Conservation (phyloP, 306 rosid species). For the barrel medic (Medicago truncatula) region MtrunA17r5.0-ANR NC_053048.1:42559501-42560000, state of each 20-base stretch:
- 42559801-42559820: neutral
- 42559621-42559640: slow-evolving; percentile 58
- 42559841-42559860: neutral
- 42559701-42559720: slow-evolving; percentile 66
- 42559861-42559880: slow-evolving; percentile 16
- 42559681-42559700: slow-evolving; percentile 77
- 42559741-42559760: slow-evolving; percentile 63
- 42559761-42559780: slow-evolving; percentile 46
- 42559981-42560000: slow-evolving; percentile 43
- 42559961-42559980: slow-evolving; percentile 41
- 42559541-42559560: slow-evolving; percentile 96
- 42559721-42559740: slow-evolving; percentile 76
- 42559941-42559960: slow-evolving; percentile 46
- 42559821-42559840: neutral
- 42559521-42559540: slow-evolving; percentile 79
- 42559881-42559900: slow-evolving; percentile 41
- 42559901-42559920: slow-evolving; percentile 49
- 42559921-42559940: slow-evolving; percentile 51
- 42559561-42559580: slow-evolving; percentile 92
- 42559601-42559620: slow-evolving; percentile 87
- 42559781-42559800: no score
- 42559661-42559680: slow-evolving; percentile 51
- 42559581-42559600: slow-evolving; percentile 80
- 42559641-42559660: slow-evolving; percentile 45
- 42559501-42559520: slow-evolving; percentile 82